Conservation (phyloP, 1,139 yeast genomes). For the Lodderomyces theae region DNA sequence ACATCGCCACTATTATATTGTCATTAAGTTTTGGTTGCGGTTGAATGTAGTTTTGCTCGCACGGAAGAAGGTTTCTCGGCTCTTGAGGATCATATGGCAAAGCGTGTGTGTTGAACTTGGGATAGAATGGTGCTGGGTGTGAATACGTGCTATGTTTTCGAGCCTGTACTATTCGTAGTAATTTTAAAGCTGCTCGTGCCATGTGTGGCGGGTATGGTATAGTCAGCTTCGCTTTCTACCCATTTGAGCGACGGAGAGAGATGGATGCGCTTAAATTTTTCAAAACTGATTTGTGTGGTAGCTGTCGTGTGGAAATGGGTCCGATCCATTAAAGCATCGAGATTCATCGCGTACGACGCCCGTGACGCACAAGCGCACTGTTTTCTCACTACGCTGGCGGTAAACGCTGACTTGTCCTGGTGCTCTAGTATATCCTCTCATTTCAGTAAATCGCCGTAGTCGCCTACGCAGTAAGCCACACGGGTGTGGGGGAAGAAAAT, state of each 20-base stretch:
- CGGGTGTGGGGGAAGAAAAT: background rate
- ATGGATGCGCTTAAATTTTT: no score
- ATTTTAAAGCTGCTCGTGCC: background rate
- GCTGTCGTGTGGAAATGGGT: no score
- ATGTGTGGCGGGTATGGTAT: background rate
- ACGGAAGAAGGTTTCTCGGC: conserved; percentile 8
- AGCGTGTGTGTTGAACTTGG: conserved; percentile 5
- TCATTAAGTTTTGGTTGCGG: conserved; percentile 51
- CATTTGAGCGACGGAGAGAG: background rate
- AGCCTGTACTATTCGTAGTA: conserved; percentile 1
- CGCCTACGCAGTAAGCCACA: background rate
- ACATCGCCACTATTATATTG: conserved; percentile 81
- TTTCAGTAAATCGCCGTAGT: background rate
- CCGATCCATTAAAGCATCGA: no score
- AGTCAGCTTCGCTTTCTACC: background rate
- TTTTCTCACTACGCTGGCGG: no score
- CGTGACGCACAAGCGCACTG: no score
- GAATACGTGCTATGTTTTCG: conserved; percentile 5
- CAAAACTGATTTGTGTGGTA: no score
- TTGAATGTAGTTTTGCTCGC: conserved; percentile 26
- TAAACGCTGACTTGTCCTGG: no score
- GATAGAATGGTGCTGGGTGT: conserved; percentile 13
- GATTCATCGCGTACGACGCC: no score
- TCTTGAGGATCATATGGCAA: conserved; percentile 4
- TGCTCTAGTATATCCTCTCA: background rate